Conservation (phyloP, 495 filamentous ascomycete genomes). For the Xylaria intraflava region DNA sequence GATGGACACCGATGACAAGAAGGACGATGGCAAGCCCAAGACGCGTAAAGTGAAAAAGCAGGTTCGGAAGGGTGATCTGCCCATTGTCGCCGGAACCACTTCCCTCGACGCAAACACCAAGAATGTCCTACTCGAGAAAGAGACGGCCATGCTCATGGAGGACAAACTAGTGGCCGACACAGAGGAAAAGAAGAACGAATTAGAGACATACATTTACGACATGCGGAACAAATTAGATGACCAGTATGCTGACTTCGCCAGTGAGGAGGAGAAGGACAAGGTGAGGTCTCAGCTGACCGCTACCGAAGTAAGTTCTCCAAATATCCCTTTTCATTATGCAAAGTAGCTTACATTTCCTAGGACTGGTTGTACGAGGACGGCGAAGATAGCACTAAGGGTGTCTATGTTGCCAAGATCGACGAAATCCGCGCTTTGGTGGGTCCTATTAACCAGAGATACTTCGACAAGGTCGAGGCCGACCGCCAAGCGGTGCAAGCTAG, state of each 20-base stretch:
- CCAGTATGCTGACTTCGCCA: constrained; percentile 79
- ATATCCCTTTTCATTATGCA: neutral
- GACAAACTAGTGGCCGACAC: constrained; percentile 98
- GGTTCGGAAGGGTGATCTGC: constrained; percentile 93
- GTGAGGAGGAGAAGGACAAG: constrained; percentile 87
- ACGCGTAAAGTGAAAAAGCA: constrained; percentile 99
- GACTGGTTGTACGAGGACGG: constrained; percentile 99
- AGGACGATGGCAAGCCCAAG: constrained; percentile 76
- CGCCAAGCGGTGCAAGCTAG: constrained; percentile 67
- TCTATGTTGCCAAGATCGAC: constrained; percentile 91
- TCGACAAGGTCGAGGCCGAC: constrained; percentile 88
- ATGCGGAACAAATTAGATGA: constrained; percentile 90
- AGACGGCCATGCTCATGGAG: constrained; percentile 88
- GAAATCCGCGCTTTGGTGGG: constrained; percentile 88
- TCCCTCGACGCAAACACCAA: constrained; percentile 65
- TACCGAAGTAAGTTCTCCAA: constrained; percentile 63
- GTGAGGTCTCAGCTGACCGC: constrained; percentile 70
- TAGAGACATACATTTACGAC: constrained; percentile 96
- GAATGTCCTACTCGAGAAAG: constrained; percentile 64
- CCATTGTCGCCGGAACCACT: constrained; percentile 74
- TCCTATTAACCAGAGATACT: constrained; percentile 89
- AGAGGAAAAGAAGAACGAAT: constrained; percentile 99
- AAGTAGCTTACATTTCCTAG: constrained; percentile 40
- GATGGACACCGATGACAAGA: constrained; percentile 82
- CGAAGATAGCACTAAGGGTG: constrained; percentile 87